Evolutionary conservation across 2,329 filamentous ascomycete species (phyloP).

Genomic region (Pseudomassariella vexata): DNA sequence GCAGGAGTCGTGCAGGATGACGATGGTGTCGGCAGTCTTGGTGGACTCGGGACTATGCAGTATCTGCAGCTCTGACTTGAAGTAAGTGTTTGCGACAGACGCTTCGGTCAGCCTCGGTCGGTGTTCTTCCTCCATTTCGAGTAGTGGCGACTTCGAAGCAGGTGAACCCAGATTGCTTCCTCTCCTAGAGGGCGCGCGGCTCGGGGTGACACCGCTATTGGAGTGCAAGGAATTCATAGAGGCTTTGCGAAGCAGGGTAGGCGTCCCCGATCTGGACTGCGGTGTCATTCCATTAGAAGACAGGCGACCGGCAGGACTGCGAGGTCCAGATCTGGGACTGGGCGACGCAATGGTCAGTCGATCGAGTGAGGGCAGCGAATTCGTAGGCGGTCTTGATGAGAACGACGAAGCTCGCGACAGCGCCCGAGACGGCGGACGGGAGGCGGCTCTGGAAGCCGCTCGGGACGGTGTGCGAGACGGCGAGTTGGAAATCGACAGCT

Average conservation of each 20-base stretch:
- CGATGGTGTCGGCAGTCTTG: slow-evolving; percentile 57
- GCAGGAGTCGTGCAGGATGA: slow-evolving; percentile 87
- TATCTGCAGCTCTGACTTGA: slow-evolving; percentile 61
- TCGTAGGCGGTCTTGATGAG: slow-evolving; percentile 25
- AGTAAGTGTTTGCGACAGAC: slow-evolving; percentile 61
- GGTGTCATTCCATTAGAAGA: slow-evolving; percentile 22
- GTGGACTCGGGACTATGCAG: slow-evolving; percentile 46
- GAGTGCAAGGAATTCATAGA: slow-evolving; percentile 54
- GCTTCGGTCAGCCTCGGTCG: slow-evolving; percentile 39
- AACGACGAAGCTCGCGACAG: slow-evolving; percentile 26
- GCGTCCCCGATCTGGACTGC: slow-evolving; percentile 41
- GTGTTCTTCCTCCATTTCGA: slow-evolving; percentile 29
- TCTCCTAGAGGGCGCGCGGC: slow-evolving; percentile 37
- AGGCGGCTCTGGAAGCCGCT: slow-evolving; percentile 22
- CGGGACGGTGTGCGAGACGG: too few relatives aligned
- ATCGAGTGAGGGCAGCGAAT: slow-evolving; percentile 7
- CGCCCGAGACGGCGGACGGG: slow-evolving; percentile 19
- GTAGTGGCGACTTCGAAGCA: slow-evolving; percentile 19
- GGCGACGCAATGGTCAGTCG: slow-evolving; percentile 19
- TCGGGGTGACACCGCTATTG: slow-evolving; percentile 31
- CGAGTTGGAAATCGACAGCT: slow-evolving; percentile 31
- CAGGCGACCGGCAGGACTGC: slow-evolving; percentile 34
- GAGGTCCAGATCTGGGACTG: slow-evolving; percentile 29
- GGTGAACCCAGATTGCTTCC: slow-evolving; percentile 40
- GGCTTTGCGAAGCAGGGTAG: slow-evolving; percentile 47